Evolutionary conservation across 345 rosid genomes (phyloP).

Genomic region (Brassica napus): DNA sequence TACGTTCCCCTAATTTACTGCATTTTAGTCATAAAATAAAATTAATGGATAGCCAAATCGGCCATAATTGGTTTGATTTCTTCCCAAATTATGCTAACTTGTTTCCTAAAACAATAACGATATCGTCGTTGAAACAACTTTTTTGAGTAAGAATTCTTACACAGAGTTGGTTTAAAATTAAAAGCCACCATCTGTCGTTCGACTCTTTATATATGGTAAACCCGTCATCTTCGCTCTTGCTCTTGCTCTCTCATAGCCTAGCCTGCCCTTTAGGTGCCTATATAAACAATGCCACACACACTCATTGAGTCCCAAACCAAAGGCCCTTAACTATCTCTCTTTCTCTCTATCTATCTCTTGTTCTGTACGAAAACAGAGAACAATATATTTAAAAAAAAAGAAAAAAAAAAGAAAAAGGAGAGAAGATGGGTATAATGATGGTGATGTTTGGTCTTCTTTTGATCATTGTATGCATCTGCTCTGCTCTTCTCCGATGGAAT

Average conservation of each 20-base stretch:
- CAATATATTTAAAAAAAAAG: background rate
- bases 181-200: background rate
- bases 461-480: slow-evolving; percentile 54
- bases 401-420: background rate
- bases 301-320: slow-evolving; percentile 29
- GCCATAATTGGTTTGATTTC: background rate
- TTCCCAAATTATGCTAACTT: background rate
- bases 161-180: background rate
- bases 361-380: slow-evolving; percentile 25
- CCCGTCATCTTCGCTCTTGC: background rate
- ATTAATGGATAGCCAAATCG: background rate
- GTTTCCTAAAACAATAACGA: background rate
- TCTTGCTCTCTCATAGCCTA: slow-evolving; percentile 5
- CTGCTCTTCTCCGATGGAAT: slow-evolving; percentile 80
- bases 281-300: slow-evolving; percentile 34
- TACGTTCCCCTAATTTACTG: background rate
- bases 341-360: slow-evolving; percentile 20
- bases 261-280: slow-evolving; percentile 33
- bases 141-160: background rate
- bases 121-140: background rate
- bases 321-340: slow-evolving; percentile 18
- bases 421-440: slow-evolving; percentile 64
- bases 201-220: background rate
- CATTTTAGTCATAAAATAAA: background rate
- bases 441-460: slow-evolving; percentile 46